Percentiles rank a stretch among this genome's conserved stretches.
Conservation (phyloP, 352 stramenopile species). For the Peronospora farinosa region DNA sequence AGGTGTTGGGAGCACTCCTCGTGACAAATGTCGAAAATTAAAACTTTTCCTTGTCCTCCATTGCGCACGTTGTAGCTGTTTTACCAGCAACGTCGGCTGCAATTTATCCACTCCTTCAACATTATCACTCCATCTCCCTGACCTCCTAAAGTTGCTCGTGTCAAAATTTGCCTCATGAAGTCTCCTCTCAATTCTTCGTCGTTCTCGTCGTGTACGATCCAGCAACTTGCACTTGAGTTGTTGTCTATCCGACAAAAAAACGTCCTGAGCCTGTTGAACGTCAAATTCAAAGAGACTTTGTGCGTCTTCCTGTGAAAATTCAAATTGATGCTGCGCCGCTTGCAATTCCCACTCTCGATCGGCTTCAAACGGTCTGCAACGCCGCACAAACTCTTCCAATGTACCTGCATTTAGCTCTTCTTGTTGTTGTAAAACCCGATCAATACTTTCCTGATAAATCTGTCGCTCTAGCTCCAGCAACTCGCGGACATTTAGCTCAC, state of each 20-base stretch:
- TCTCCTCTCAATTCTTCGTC: slow-evolving; percentile 62
- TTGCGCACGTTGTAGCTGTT: slow-evolving; percentile 27
- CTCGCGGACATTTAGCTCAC: slow-evolving; percentile 53
- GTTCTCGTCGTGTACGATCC: slow-evolving; percentile 33
- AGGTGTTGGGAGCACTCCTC: slow-evolving; percentile 35
- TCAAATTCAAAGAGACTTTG: slow-evolving; percentile 66
- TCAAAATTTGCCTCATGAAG: slow-evolving; percentile 43
- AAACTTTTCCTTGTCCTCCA: slow-evolving; percentile 31
- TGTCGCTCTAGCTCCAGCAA: slow-evolving; percentile 74
- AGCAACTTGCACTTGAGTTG: slow-evolving; percentile 40
- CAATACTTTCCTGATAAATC: slow-evolving; percentile 81
- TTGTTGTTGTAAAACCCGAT: slow-evolving; percentile 47
- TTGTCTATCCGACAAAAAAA: slow-evolving; percentile 35
- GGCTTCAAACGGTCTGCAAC: slow-evolving; percentile 53
- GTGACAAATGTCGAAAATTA: slow-evolving; percentile 51
- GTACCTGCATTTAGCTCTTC: slow-evolving; percentile 37
- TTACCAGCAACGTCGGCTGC: slow-evolving; percentile 11
- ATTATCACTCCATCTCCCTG: background rate
- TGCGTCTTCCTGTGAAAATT: slow-evolving; percentile 52
- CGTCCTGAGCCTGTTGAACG: slow-evolving; percentile 62
- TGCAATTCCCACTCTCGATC: slow-evolving; percentile 43
- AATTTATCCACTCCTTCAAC: background rate
- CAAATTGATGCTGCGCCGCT: slow-evolving; percentile 41
- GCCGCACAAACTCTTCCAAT: slow-evolving; percentile 55
- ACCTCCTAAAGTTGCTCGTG: slow-evolving; percentile 12